These are phyloP conservation scores for Gossypium trilobum DNA, from an alignment of 441 rosid species.

Conservation along the genomic window DNA sequence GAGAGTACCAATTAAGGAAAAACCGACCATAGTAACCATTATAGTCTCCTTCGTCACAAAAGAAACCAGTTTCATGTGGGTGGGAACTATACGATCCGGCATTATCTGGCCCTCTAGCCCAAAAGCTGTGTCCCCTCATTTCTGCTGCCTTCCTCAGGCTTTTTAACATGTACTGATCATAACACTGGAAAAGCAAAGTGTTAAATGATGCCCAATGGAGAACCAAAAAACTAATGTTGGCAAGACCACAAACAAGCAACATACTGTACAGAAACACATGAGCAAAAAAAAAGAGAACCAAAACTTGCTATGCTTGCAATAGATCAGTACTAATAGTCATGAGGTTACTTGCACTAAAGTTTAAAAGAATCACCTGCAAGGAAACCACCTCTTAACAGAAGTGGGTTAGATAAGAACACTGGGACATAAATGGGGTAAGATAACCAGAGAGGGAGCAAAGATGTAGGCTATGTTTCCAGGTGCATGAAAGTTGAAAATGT, in stretches of 20 bases:
- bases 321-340: neutral
- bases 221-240: neutral
- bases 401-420: neutral
- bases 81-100: slow-evolving; percentile 79
- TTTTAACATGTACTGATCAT: slow-evolving; percentile 71
- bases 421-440: neutral
- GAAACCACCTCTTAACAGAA: neutral
- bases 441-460: neutral
- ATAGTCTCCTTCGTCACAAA: slow-evolving; percentile 94
- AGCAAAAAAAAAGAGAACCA: neutral
- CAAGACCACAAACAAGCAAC: slow-evolving; percentile 2
- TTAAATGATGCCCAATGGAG: neutral
- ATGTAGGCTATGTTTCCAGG: neutral
- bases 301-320: neutral
- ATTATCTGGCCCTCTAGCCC: slow-evolving; percentile 93
- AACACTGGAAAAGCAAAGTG: slow-evolving; percentile 48
- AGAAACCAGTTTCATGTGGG: slow-evolving; percentile 89
- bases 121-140: slow-evolving; percentile 63
- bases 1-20: slow-evolving; percentile 91
- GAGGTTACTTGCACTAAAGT: neutral
- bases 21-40: slow-evolving; percentile 84
- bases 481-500: neutral
- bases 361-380: neutral
- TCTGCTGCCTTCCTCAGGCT: slow-evolving; percentile 78
- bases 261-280: neutral